Percentiles rank a stretch among this genome's conserved stretches.
Evolutionary conservation across 352 stramenopile species (phyloP).

Genomic region (Globisporangium middletonii): DNA sequence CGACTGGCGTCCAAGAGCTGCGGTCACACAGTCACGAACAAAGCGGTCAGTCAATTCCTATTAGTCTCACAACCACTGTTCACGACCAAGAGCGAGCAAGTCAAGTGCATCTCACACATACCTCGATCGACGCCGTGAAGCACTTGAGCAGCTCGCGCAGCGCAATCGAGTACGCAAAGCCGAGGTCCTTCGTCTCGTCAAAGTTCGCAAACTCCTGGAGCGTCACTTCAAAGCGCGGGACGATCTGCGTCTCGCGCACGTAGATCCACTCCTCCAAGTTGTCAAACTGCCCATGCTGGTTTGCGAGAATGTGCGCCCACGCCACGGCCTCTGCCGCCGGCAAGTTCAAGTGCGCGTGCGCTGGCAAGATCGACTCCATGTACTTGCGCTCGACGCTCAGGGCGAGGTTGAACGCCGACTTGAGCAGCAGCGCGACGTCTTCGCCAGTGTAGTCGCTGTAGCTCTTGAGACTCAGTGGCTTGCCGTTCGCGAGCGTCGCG

Average conservation of each 20-base stretch:
- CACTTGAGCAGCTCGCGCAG: conserved; percentile 76
- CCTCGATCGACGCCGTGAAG: conserved; percentile 74
- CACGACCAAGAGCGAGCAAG: background rate
- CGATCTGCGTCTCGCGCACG: conserved; percentile 78
- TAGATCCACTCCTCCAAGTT: conserved; percentile 83
- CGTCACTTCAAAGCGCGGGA: conserved; percentile 54
- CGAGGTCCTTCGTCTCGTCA: conserved; percentile 69
- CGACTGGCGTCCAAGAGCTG: conserved; percentile 52
- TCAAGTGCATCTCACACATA: conserved; percentile 12
- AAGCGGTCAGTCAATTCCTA: background rate
- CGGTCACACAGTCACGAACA: conserved; percentile 7
- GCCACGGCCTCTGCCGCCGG: conserved; percentile 57
- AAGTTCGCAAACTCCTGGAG: conserved; percentile 46
- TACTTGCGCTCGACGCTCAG: conserved; percentile 84
- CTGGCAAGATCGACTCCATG: conserved; percentile 47
- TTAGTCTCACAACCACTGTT: background rate
- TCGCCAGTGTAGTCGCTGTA: conserved; percentile 37
- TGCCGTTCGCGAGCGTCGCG: conserved; percentile 49
- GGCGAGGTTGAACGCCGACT: conserved; percentile 77
- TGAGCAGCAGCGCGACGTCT: conserved; percentile 64
- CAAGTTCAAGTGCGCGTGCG: conserved; percentile 31
- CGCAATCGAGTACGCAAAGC: conserved; percentile 75
- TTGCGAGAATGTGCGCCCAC: conserved; percentile 76
- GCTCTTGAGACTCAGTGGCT: conserved; percentile 52
- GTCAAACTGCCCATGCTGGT: conserved; percentile 79